Base-by-base conservation (phyloP, 75 land plant genomes). In the Larix kaempferi region DNA sequence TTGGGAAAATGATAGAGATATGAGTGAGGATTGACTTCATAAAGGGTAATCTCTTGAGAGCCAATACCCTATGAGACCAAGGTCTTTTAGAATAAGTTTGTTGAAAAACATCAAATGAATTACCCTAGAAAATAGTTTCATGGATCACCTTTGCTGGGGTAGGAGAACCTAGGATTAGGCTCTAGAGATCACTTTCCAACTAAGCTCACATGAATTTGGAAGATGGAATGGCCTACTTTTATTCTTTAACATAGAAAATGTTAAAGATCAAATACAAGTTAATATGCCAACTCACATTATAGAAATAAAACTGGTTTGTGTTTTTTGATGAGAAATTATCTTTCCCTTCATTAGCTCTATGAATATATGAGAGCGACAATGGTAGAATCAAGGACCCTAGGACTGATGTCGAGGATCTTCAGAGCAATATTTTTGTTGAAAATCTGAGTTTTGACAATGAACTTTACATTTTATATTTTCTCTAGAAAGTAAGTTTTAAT, bases 401-500 rank as follows among this genome's bases (percentile, higher is more conserved):
- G n/a, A 82, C 44, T 6, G 89, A 86, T 2, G 89, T 77, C 0
- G 89, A 87, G 29, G 84, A 76, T 75, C 89, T 87, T n/a, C 87
- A 76, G 7, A 87, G 84, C 74, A 87, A 55, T 86, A 87, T 87
- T 63, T 8, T 44, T 44, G 52, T 44, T 1, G 7, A 44, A 44
- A 44, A 44, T 6, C 8, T 10, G 0, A 44, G 52, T 0, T 44
- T 44, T 44, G 52, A 6, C 52, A 10, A 44, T 44, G 7, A 44
- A 44, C 52, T 44, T 44, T 44, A 44, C 52, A 2, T 8, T 44
- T 7, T 44, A 44, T 44, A 6, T 44, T 44, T 44, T 2, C 1
- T 44, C 11, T 44, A 44, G 52, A 7, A 8, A 6, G 52, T 6
- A 10, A 44, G 52, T 44, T 44, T 44, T 8, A 0, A 10, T 0